These are phyloP conservation scores for Penicillium silybi DNA, from an alignment of 495 filamentous ascomycete species.

Conservation along the genomic window DNA sequence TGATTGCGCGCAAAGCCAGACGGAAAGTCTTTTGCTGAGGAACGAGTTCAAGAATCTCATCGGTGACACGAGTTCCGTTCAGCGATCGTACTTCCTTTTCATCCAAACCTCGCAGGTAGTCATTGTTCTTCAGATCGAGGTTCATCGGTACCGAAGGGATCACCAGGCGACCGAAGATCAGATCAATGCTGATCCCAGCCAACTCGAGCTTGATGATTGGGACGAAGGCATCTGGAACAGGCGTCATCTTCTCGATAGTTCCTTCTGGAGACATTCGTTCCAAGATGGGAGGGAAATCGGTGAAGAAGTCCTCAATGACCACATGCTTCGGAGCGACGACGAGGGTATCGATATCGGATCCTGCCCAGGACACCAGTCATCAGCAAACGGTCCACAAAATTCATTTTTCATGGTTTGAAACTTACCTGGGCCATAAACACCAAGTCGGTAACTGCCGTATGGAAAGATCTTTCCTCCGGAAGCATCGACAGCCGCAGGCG, in stretches of 20 bases:
- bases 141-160: conserved; percentile 67
- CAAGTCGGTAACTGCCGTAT: conserved; percentile 89
- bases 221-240: conserved; percentile 84
- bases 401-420: not conserved
- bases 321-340: conserved; percentile 88
- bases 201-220: conserved; percentile 96
- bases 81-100: conserved; percentile 82
- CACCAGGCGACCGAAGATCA: conserved; percentile 82
- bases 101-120: conserved; percentile 77
- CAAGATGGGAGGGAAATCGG: conserved; percentile 74
- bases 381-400: not conserved
- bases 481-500: conserved; percentile 69
- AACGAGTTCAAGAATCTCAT: conserved; percentile 83
- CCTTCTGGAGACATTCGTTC: conserved; percentile 65
- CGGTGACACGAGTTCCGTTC: conserved; percentile 90
- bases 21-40: conserved; percentile 87
- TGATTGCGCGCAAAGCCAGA: conserved; percentile 82
- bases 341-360: conserved; percentile 96
- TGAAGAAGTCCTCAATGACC: conserved; percentile 82
- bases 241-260: conserved; percentile 79
- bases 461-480: conserved; percentile 90
- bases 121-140: conserved; percentile 74
- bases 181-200: conserved; percentile 85
- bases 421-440: conserved; percentile 84
- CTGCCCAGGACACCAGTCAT: conserved; percentile 31